Conservation (phyloP, 208 protist genomes). For the Porcisia deanei region DNA sequence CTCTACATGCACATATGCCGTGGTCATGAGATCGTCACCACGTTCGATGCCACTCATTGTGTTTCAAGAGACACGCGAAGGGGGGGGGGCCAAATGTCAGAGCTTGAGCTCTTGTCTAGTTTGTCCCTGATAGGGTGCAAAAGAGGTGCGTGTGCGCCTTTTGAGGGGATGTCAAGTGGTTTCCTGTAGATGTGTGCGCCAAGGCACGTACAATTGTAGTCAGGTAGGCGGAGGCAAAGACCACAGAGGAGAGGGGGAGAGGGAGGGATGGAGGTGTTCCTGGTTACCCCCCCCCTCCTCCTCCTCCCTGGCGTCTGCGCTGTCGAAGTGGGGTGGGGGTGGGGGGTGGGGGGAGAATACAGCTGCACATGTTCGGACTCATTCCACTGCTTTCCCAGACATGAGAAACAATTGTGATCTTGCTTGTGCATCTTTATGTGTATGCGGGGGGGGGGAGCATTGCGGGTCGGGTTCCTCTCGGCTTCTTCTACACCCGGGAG, state of each 20-base stretch:
- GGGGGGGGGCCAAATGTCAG: not conserved
- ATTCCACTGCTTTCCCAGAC: too few species aligned
- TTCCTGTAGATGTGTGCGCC: too few species aligned
- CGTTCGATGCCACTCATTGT: not conserved
- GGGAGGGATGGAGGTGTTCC: not conserved
- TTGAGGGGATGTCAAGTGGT: too few species aligned
- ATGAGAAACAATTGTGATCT: too few species aligned
- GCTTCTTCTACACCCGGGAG: not conserved
- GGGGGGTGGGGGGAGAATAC: too few species aligned
- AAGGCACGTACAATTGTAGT: not conserved
- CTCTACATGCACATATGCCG: slow-evolving; percentile 39
- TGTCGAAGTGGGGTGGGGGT: too few species aligned
- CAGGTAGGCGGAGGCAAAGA: not conserved
- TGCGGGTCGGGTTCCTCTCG: not conserved
- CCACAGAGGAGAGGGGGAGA: not conserved
- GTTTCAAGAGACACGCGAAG: not conserved
- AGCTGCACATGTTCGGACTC: too few species aligned
- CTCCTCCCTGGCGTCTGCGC: not conserved
- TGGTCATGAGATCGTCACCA: not conserved
- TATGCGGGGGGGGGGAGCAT: not conserved
- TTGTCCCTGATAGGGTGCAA: too few species aligned
- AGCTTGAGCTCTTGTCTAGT: too few species aligned
- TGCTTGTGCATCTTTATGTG: too few species aligned
- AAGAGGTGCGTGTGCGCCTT: too few species aligned
- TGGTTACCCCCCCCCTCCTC: too few species aligned